These are phyloP conservation scores for Meripilus lineatus DNA, from an alignment of 1,284 basidiomycete genomes.

Conservation along the genomic window DNA sequence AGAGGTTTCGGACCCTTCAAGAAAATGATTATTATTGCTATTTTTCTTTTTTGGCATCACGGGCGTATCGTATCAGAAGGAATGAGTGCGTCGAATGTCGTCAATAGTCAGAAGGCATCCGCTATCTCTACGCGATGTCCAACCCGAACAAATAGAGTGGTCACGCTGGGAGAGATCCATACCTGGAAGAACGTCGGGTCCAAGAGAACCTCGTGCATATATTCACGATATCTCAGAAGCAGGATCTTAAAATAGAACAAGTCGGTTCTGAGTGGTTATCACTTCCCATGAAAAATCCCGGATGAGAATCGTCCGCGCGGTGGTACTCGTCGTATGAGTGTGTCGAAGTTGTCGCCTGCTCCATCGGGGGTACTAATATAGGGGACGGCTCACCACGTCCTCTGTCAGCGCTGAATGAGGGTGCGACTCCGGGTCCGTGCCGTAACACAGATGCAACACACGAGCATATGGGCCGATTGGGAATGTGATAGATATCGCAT, in stretches of 20 bases:
- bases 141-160: neutral
- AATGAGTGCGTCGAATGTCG: neutral
- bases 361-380: too few relatives aligned
- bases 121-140: neutral
- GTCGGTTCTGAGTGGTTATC: neutral
- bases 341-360: too few relatives aligned
- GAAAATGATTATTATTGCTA: neutral
- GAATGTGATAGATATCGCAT: too few relatives aligned
- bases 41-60: neutral
- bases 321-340: too few relatives aligned
- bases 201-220: conserved; percentile 1
- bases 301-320: neutral
- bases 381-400: too few relatives aligned
- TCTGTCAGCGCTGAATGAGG: too few relatives aligned
- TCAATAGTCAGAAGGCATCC: neutral
- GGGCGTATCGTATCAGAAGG: neutral
- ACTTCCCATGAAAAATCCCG: neutral
- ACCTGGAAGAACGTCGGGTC: conserved; percentile 5
- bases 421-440: too few relatives aligned
- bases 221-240: conserved; percentile 3
- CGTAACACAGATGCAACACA: too few relatives aligned
- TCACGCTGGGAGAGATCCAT: conserved; percentile 1
- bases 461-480: too few relatives aligned
- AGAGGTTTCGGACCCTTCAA: neutral
- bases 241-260: conserved; percentile 1